phyloP scores from a whole-genome alignment of 2,329 filamentous ascomycete genomes.

The Plenodomus tracheiphilus region DNA sequence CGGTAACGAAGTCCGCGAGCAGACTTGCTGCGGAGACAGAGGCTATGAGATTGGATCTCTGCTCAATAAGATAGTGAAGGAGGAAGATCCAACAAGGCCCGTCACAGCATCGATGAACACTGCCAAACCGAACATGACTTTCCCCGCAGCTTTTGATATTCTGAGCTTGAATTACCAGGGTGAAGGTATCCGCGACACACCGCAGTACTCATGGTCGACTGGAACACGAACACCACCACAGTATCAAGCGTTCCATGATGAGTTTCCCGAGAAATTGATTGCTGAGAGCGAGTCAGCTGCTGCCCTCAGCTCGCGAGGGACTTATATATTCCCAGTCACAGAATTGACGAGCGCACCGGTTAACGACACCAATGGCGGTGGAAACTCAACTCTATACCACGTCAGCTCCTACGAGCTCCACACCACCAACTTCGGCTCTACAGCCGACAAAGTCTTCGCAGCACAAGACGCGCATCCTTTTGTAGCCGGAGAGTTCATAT shows the following conservation, averaged over 20 bases:
- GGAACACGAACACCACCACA: constrained; percentile 42
- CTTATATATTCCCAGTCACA: constrained; percentile 57
- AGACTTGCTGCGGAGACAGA: constrained; percentile 41
- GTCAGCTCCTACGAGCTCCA: constrained; percentile 59
- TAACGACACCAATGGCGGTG: constrained; percentile 38
- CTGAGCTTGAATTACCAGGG: constrained; percentile 58
- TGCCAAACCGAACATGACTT: constrained; percentile 46
- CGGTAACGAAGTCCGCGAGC: constrained; percentile 59
- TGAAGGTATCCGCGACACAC: constrained; percentile 45
- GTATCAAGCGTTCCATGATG: not conserved
- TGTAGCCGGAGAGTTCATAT: constrained; percentile 58
- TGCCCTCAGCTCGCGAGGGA: constrained; percentile 54
- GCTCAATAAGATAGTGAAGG: constrained; percentile 42
- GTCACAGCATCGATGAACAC: constrained; percentile 52
- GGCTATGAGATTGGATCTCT: not conserved
- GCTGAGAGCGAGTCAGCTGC: constrained; percentile 35
- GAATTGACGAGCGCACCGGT: constrained; percentile 41
- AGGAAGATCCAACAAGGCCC: constrained; percentile 54
- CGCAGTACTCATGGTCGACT: constrained; percentile 30
- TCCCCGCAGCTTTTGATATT: constrained; percentile 51
- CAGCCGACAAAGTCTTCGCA: constrained; percentile 57
- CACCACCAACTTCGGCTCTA: constrained; percentile 49
- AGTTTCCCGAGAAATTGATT: constrained; percentile 49
- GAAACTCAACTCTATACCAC: constrained; percentile 38
- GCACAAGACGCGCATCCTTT: constrained; percentile 52